Conservation (phyloP, 805 yeast genomes). For the Wickerhamiella parazyma region DNA sequence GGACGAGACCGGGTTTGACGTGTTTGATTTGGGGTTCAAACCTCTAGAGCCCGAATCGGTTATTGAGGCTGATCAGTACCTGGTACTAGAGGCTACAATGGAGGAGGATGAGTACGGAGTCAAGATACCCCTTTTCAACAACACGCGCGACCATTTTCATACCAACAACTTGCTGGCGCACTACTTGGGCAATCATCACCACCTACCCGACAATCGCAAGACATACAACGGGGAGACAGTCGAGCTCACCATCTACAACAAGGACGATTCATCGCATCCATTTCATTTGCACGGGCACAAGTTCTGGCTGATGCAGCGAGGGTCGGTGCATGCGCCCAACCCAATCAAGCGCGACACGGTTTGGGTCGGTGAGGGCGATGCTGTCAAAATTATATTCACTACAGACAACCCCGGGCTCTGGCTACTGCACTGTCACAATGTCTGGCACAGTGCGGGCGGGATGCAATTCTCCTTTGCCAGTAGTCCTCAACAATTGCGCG, state of each 20-base stretch:
- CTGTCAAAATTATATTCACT: conserved; percentile 51
- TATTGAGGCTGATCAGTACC: neutral
- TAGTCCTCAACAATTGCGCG: neutral
- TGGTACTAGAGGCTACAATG: conserved; percentile 2
- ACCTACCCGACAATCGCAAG: too few relatives aligned
- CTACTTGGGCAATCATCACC: too few relatives aligned
- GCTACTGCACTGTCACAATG: conserved; percentile 75
- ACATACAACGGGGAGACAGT: conserved; percentile 23
- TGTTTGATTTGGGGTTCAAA: conserved; percentile 1
- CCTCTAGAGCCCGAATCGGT: neutral
- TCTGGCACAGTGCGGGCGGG: conserved; percentile 9
- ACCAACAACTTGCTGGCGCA: neutral
- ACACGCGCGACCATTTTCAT: conserved; percentile 16
- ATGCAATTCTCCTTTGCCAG: conserved; percentile 5
- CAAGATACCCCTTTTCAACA: neutral
- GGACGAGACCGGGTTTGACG: neutral
- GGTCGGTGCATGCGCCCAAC: neutral
- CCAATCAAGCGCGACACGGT: conserved; percentile 64
- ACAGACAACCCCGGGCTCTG: conserved; percentile 90
- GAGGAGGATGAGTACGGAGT: conserved; percentile 6
- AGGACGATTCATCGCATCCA: conserved; percentile 81
- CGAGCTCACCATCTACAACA: conserved; percentile 66
- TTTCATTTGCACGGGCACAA: conserved; percentile 87
- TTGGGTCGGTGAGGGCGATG: conserved; percentile 52
- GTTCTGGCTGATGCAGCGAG: conserved; percentile 58